A percentile compares a stretch with the other conserved stretches of the same genome.
Conservation (phyloP, 805 yeast genomes). For the Hanseniaspora meyeri region DNA sequence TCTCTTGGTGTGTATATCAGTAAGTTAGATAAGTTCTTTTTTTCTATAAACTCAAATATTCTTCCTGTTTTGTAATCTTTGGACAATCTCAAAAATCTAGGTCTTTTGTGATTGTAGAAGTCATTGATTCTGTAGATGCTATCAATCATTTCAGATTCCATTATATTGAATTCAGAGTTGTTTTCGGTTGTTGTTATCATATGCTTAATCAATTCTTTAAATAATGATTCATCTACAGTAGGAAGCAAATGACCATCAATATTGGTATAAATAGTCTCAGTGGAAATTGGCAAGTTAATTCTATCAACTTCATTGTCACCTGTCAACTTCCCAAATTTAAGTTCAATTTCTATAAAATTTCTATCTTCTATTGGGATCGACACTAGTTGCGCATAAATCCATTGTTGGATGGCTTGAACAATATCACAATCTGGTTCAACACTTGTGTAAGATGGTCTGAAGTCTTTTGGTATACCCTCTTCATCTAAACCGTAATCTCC, state of each 20-base stretch:
- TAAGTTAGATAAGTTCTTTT: conserved; percentile 61
- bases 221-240: conserved; percentile 53
- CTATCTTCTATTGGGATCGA: conserved; percentile 45
- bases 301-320: conserved; percentile 52
- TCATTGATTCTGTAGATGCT: conserved; percentile 48
- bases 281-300: conserved; percentile 50
- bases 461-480: conserved; percentile 25
- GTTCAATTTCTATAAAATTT: conserved; percentile 56
- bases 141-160: conserved; percentile 54
- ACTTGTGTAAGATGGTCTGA: conserved; percentile 40
- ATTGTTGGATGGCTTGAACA: conserved; percentile 69
- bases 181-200: conserved; percentile 39
- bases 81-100: conserved; percentile 52
- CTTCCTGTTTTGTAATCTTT: conserved; percentile 59
- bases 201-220: conserved; percentile 42
- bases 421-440: conserved; percentile 70
- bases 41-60: conserved; percentile 54
- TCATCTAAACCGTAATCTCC: conserved; percentile 15
- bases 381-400: conserved; percentile 74
- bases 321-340: conserved; percentile 61
- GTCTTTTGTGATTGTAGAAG: conserved; percentile 42
- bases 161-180: conserved; percentile 33
- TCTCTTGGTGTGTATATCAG: conserved; percentile 64
- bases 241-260: conserved; percentile 48
- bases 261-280: conserved; percentile 54